Evolutionary conservation across 768 basidiomycete genomes (phyloP), one percentile per base, ranked within the genome.

Genomic region (Polyporus arcularius): DNA sequence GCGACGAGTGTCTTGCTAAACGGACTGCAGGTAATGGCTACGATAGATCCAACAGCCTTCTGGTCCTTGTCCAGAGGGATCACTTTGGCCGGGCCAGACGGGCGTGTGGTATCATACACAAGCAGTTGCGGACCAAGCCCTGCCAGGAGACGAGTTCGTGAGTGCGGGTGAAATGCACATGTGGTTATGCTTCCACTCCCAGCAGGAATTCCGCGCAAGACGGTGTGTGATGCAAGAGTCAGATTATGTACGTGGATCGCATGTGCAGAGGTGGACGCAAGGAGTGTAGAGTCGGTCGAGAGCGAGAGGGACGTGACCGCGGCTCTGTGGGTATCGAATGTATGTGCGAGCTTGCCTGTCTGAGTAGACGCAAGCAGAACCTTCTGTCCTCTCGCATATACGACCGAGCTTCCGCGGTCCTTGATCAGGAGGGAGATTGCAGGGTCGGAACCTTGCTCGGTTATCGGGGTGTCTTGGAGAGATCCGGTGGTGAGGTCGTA

Each of bases 1-100:
- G 86, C 85, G 28, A 88, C 77, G 38, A 92, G 74, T 2, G 86
- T 87, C 75, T 87, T 90, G 73, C 89, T 90, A 71, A 90, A 91
- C 7, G 90, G 88, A 63, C 89, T 90, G 62, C 82, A 85, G 7
- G 83, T 77, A 9, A 90, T 71, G 12, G 80, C 80, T 4, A 82
- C 71, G 26, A 91, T 79, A n/a, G 81, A 72, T 8, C 84, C 85
- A 0, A 73, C 67, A 16, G 73, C 64, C 46, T 65, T 67, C 26
- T 84, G 83, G 10, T 73, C 76, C 62, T 66, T 67, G 39, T 67
- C 66, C 56, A 90, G 66, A 2, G 76, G 61, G 40, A 90, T 73
- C 0, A 73, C 74, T 70, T 86, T 89, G 30, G 77, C 52, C 10
- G 89, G 86, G 5, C 75, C 74, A 21, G 84, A 82, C 9, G 86